Base-by-base conservation (phyloP, 1,284 basidiomycete genomes). In the Volvariella surrecta region DNA sequence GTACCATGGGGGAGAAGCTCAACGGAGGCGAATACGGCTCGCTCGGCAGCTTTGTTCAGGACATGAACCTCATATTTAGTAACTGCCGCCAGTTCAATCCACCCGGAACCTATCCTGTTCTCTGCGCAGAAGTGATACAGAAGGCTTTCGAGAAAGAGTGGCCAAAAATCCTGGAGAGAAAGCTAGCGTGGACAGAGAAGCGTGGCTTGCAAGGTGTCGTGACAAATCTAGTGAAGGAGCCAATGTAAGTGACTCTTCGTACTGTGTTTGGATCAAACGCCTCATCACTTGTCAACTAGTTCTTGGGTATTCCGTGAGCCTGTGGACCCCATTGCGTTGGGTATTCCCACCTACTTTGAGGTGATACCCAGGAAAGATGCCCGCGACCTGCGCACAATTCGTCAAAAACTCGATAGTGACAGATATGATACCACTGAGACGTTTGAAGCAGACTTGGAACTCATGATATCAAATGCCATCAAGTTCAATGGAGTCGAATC, bases 51-150 rank as follows among this genome's bases (percentile, higher is more conserved):
- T 84, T 99, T 51, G 81, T 76, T 30, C 71, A 73, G 46, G 95
- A 98, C 55, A 69, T 90, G 45, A 80, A 89, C 48, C 77, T 95
- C 8, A 78, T 98, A 44, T 86, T 97, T 55, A 71, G 65, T 56
- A 99, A 99, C 60, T 93, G 90, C 60, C 77, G 87, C 16, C 73
- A 81, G 52, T 97, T 96, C 70, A 97, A 97, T 55, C 86, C 86
- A 17, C 75, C 83, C 16, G 76, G 74, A 18, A 92, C 91, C 0
- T 81, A 79, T 50, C 88, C 90, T 1, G 71, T 76, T 39, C 66
- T 71, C 39, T 83, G 82, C 51, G 89, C 89, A 1, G 82, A 87
- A 43, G 62, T 65, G 3, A 73, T 92, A 20, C 87, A 97, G 59
- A 76, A 72, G 43, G 71, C 64, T 4, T 92, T 82, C 67, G 86